Conservation (phyloP, 2,329 filamentous ascomycete species). For the Colletotrichum tamarilloi region DNA sequence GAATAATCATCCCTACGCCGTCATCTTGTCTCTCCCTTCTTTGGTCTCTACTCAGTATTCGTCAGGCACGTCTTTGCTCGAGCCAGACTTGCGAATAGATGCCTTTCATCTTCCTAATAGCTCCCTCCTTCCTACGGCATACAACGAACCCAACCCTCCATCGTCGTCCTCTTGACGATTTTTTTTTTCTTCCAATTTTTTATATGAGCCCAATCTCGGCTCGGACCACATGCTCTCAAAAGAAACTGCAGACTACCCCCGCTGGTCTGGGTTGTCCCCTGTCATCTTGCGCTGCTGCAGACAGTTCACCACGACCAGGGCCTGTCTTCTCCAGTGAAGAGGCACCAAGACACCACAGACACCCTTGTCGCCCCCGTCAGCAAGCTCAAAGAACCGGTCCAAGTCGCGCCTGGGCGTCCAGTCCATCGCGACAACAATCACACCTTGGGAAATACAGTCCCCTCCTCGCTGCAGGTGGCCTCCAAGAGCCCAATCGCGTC, state of each 20-base stretch:
- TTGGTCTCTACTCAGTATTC: background rate
- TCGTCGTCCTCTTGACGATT: background rate
- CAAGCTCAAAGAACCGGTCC: background rate
- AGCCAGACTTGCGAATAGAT: background rate
- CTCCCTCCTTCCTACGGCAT: background rate
- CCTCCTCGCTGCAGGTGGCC: constrained; percentile 5
- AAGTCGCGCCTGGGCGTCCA: background rate
- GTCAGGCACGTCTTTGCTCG: background rate
- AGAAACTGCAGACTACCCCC: constrained; percentile 23
- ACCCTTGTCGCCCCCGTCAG: constrained; percentile 1
- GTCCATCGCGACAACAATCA: constrained; percentile 4
- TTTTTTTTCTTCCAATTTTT: background rate
- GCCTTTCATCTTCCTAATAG: background rate
- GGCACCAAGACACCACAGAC: constrained; percentile 8
- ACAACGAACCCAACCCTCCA: background rate
- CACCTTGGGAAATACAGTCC: background rate
- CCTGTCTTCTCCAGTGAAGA: constrained; percentile 17
- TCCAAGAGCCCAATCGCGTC: constrained; percentile 14
- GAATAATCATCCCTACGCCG: background rate
- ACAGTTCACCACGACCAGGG: background rate
- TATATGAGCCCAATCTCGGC: constrained; percentile 33
- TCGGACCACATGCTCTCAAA: constrained; percentile 33
- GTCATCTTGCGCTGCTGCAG: constrained; percentile 3
- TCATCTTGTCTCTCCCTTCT: constrained; percentile 5
- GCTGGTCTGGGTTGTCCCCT: constrained; percentile 16